Percentiles rank a stretch among this genome's conserved stretches.
Conservation (phyloP, 192 early-diverging fungal species). For the Umbelopsis ramanniana region DNA sequence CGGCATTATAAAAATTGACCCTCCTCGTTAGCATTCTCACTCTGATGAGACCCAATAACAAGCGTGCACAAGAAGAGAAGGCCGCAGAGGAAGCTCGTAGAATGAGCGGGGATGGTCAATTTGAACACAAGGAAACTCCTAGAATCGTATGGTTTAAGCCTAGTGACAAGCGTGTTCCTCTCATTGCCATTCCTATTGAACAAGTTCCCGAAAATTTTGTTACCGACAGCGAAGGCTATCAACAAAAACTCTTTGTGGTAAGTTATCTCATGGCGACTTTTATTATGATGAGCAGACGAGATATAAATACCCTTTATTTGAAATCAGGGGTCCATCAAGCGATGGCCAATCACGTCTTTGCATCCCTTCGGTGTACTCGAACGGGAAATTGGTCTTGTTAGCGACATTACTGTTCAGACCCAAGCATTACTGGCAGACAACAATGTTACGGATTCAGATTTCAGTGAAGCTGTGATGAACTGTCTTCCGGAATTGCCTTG, state of each 20-base stretch:
- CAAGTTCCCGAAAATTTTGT: constrained; percentile 71
- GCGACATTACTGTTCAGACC: constrained; percentile 78
- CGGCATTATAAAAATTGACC: neutral
- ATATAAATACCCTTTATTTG: constrained; percentile 4
- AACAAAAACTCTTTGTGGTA: constrained; percentile 61
- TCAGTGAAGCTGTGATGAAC: constrained; percentile 71
- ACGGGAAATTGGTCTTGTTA: constrained; percentile 75
- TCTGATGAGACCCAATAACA: constrained; percentile 45
- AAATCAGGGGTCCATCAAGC: constrained; percentile 55
- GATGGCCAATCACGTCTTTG: constrained; percentile 68
- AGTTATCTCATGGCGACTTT: neutral
- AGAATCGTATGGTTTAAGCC: constrained; percentile 83
- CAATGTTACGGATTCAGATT: constrained; percentile 70
- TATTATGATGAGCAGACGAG: neutral
- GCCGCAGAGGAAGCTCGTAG: constrained; percentile 37
- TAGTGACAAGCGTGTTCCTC: constrained; percentile 79
- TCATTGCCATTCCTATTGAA: constrained; percentile 76
- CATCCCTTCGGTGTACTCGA: constrained; percentile 75
- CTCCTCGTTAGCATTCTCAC: constrained; percentile 34
- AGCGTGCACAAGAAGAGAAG: constrained; percentile 43
- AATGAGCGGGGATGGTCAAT: constrained; percentile 21
- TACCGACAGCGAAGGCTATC: constrained; percentile 59
- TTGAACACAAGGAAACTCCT: constrained; percentile 54
- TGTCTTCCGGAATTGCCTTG: constrained; percentile 81
- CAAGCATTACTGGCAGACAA: constrained; percentile 79